Evolutionary conservation across 208 protist species (phyloP).

Genomic region (Trypanosoma grayi): DNA sequence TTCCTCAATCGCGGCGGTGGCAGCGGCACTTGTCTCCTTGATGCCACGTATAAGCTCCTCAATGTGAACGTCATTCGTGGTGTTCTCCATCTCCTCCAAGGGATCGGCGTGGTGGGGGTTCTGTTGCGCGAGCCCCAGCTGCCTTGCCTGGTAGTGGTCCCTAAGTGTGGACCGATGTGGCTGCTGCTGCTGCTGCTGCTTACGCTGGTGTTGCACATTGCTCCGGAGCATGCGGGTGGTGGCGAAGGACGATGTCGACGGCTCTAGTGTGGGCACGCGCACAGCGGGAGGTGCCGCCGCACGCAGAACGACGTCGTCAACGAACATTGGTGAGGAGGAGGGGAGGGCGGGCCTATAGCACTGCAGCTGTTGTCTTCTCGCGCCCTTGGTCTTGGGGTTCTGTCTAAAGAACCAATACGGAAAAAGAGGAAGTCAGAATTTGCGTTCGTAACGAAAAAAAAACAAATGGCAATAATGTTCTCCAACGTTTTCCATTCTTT

Average conservation of each 20-base stretch:
- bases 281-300: conserved; percentile 11
- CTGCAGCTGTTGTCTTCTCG: not conserved
- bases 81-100: not conserved
- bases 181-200: not conserved
- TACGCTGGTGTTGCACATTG: not conserved
- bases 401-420: conserved; percentile 15
- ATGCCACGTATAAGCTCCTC: conserved; percentile 11
- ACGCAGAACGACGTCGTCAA: not conserved
- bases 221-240: not conserved
- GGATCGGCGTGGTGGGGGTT: not conserved
- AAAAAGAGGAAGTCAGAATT: not conserved
- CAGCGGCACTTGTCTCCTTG: not conserved
- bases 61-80: not conserved
- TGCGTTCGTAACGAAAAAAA: conserved; percentile 14
- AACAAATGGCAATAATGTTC: too few relatives aligned
- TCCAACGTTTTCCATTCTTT: too few relatives aligned
- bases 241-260: conserved; percentile 5
- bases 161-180: conserved; percentile 3
- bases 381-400: not conserved
- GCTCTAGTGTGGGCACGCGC: conserved; percentile 23
- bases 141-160: conserved; percentile 15
- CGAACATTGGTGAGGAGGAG: conserved; percentile 3
- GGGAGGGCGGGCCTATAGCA: too few relatives aligned
- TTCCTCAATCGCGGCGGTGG: not conserved
- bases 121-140: not conserved